Percentiles rank a stretch among this genome's conserved stretches.
These are phyloP conservation scores for Plectranthus barbatus DNA, from an alignment of 257 asterid genomes.

Conservation along the genomic window DNA sequence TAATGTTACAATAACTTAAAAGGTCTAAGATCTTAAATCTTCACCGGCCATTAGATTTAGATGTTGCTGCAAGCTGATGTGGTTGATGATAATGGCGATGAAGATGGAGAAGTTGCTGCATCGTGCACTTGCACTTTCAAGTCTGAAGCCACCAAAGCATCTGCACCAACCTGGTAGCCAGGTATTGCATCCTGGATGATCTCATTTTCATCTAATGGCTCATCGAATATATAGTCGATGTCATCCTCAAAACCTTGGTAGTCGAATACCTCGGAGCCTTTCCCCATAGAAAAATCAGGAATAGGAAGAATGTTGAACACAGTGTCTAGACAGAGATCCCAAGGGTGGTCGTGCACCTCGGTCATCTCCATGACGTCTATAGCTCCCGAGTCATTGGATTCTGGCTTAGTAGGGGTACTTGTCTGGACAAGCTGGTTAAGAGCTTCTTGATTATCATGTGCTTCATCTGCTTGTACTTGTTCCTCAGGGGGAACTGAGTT, in stretches of 20 bases:
- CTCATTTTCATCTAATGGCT: constrained; percentile 21
- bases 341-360: constrained; percentile 49
- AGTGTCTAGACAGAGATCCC: constrained; percentile 52
- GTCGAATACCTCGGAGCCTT: constrained; percentile 34
- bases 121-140: constrained; percentile 18
- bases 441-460: constrained; percentile 19
- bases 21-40: constrained; percentile 1
- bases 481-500: not conserved
- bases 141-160: constrained; percentile 8
- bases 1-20: constrained; percentile 4
- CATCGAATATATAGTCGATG: constrained; percentile 46
- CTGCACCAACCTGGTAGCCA: constrained; percentile 16
- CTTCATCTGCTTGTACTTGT: constrained; percentile 5
- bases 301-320: constrained; percentile 33
- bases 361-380: constrained; percentile 28
- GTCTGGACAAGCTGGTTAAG: constrained; percentile 13
- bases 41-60: not conserved
- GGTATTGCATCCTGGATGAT: constrained; percentile 22
- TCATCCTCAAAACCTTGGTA: constrained; percentile 49
- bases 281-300: constrained; percentile 41
- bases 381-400: constrained; percentile 15
- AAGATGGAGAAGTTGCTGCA: constrained; percentile 23
- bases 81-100: constrained; percentile 27
- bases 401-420: constrained; percentile 19
- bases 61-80: constrained; percentile 32